phyloP scores from a whole-genome alignment of 495 filamentous ascomycete species.

The Penicillium desertorum region DNA sequence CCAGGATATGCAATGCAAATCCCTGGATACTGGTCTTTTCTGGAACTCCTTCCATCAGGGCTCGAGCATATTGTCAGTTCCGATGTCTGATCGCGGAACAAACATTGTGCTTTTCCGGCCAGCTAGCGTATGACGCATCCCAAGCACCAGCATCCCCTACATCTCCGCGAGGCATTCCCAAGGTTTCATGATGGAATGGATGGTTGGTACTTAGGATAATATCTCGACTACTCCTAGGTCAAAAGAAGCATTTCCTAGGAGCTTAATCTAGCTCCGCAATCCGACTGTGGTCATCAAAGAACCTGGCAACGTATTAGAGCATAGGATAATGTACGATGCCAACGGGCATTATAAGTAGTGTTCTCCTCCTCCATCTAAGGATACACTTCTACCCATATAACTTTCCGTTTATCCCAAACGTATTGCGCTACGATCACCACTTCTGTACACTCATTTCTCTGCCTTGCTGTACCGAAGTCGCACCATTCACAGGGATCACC shows the following conservation, averaged over 20 bases:
- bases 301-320: not conserved
- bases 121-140: not conserved
- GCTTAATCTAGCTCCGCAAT: not conserved
- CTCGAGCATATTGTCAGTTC: not conserved
- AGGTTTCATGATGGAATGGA: not conserved
- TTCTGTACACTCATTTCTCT: too few relatives aligned
- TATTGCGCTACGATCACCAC: not conserved
- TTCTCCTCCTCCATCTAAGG: not conserved
- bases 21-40: not conserved
- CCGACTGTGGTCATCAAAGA: conserved; percentile 1
- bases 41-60: not conserved
- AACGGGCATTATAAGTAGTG: not conserved
- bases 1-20: not conserved
- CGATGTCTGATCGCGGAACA: not conserved
- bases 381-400: not conserved
- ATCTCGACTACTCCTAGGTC: not conserved
- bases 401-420: not conserved
- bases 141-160: not conserved
- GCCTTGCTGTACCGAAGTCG: not conserved
- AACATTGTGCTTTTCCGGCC: not conserved
- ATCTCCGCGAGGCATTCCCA: not conserved
- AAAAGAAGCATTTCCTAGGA: not conserved
- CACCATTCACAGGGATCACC: not conserved
- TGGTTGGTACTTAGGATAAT: too few relatives aligned
- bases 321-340: not conserved